Percentiles rank a stretch among this genome's conserved stretches.
These are phyloP conservation scores for Acacia pycnantha DNA, from an alignment of 331 rosid species.

Conservation along the genomic window DNA sequence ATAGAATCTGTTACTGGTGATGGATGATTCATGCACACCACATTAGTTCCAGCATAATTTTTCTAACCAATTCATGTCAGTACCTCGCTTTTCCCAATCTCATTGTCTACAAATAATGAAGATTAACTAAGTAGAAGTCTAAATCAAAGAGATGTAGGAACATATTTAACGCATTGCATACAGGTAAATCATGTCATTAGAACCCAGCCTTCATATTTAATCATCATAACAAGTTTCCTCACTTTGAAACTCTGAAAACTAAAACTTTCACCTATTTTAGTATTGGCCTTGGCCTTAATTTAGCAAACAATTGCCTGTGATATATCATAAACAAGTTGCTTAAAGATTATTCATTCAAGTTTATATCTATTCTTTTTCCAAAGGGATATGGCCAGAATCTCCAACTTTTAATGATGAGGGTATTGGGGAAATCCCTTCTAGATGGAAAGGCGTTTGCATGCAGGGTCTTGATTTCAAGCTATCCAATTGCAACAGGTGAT, in stretches of 20 bases:
- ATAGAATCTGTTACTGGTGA: neutral
- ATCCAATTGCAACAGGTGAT: constrained; percentile 19
- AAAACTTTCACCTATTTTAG: neutral
- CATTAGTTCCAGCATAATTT: too few species aligned
- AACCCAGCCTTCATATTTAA: neutral
- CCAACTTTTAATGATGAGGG: constrained; percentile 11
- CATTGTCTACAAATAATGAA: neutral
- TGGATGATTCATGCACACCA: neutral
- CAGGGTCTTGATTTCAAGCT: constrained; percentile 7
- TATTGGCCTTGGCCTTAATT: neutral
- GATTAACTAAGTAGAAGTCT: neutral
- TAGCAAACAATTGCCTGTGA: neutral
- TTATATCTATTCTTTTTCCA: neutral
- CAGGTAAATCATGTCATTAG: neutral
- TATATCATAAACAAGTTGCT: neutral
- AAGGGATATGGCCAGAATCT: constrained; percentile 19
- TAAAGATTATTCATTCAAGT: neutral
- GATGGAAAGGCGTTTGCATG: constrained; percentile 21
- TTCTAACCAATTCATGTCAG: neutral
- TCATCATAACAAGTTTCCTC: constrained; percentile 11
- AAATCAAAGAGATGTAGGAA: neutral
- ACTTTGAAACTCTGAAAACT: neutral
- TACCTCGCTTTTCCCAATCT: neutral
- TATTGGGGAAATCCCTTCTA: constrained; percentile 10
- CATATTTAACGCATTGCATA: neutral